Evolutionary conservation across 371 early-diverging fungal species (phyloP).

Genomic region (Lichtheimia corymbifera): DNA sequence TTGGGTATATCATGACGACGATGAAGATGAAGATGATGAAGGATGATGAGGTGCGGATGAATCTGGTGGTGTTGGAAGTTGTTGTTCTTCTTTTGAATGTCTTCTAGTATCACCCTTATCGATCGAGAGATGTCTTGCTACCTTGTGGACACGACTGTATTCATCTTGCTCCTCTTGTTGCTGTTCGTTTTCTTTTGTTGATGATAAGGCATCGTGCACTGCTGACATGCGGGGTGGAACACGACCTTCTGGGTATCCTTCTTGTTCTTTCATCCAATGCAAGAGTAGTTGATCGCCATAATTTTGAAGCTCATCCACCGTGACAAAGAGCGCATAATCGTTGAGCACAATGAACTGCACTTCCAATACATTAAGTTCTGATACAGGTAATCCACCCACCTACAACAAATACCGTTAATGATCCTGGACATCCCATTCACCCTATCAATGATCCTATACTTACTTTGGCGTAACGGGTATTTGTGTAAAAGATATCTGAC

Average conservation of each 20-base stretch:
- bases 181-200: not conserved
- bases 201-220: not conserved
- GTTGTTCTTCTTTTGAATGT: not conserved
- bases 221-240: constrained; percentile 7
- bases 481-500: constrained; percentile 91
- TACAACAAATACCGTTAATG: constrained; percentile 19
- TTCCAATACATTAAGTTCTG: constrained; percentile 88
- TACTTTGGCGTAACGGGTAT: constrained; percentile 86
- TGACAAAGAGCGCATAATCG: constrained; percentile 77
- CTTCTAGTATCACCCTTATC: constrained; percentile 14
- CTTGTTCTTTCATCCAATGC: constrained; percentile 55
- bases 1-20: constrained; percentile 8
- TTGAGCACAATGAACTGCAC: constrained; percentile 77
- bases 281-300: constrained; percentile 71
- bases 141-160: constrained; percentile 8
- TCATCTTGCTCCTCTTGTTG: constrained; percentile 8
- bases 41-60: constrained; percentile 18
- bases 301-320: constrained; percentile 76
- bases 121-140: constrained; percentile 22
- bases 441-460: not conserved
- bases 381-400: constrained; percentile 91
- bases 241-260: constrained; percentile 11
- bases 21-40: constrained; percentile 14
- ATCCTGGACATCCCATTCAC: not conserved
- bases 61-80: constrained; percentile 28